Evolutionary conservation across 805 yeast genomes (phyloP).

Genomic region (Saccharomycopsis capsularis): DNA sequence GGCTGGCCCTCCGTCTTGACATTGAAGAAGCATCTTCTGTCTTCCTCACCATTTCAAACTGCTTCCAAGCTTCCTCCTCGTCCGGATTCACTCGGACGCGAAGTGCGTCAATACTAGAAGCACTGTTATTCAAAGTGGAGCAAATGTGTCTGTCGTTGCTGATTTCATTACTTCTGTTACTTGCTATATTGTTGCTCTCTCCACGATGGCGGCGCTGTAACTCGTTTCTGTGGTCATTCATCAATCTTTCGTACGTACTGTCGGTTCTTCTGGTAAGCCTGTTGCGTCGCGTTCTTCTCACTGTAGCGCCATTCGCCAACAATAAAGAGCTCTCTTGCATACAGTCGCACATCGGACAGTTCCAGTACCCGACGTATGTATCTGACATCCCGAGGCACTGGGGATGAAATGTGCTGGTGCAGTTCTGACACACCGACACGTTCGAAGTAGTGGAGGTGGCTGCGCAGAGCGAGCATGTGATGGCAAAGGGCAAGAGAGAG

Average conservation of each 20-base stretch:
- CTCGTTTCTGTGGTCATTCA: constrained; percentile 4
- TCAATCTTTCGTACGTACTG: constrained; percentile 5
- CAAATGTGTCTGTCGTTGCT: not conserved
- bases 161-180: not conserved
- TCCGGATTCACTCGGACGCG: constrained; percentile 18
- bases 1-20: too few species aligned
- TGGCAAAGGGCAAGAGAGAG: constrained; percentile 8
- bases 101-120: not conserved
- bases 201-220: not conserved
- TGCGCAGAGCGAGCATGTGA: constrained; percentile 9
- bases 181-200: not conserved
- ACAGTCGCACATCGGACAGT: constrained; percentile 46
- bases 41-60: constrained; percentile 13
- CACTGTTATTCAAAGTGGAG: not conserved
- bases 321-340: constrained; percentile 28
- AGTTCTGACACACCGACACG: constrained; percentile 19
- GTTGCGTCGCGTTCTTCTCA: constrained; percentile 8
- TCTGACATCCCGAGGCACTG: constrained; percentile 33
- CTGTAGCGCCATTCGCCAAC: not conserved
- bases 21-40: not conserved
- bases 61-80: constrained; percentile 21
- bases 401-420: constrained; percentile 31
- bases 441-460: constrained; percentile 16
- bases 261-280: constrained; percentile 8
- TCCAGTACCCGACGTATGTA: constrained; percentile 30